Base-by-base conservation (phyloP, 1,284 basidiomycete species). In the Rhodotorula sp. region DNA sequence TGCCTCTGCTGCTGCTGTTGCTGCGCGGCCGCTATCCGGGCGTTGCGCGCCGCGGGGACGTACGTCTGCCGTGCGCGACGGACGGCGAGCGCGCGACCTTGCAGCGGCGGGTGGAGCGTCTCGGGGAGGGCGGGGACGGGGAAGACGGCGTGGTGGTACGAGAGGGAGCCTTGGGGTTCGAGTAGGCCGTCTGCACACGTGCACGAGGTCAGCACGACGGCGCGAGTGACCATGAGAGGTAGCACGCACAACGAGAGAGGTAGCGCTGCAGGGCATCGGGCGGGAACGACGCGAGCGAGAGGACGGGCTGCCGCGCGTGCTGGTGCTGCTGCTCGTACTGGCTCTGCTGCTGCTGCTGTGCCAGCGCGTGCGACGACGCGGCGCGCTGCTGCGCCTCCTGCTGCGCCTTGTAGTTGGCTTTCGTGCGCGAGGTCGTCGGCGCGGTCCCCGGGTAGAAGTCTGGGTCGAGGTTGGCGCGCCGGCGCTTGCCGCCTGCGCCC, bases 71-170 rank as follows among this genome's bases (percentile, higher is more conserved):
- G 60, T 3, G 67, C 62, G 46, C 42, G 54, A 2, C 66, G 61
- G 44, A 34, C 60, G 45, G 65, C 66, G 19, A 76, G 66, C 1
- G 55, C 19, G 10, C 66, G 66, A 44, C 74, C 70, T n/a, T 67
- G 55, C 34, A 76, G 67, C 0, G 75, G 75, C 4, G 75, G 70
- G 17, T 57, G 25, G 42, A 76, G 66, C 16, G 49, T 46, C 19
- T 64, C 45, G 41, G 75, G 73, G 4, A 77, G 65, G 9, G 71
- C 62, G 1, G 75, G 75, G 34, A 71, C 69, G 60, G 75, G 75
- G 59, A 75, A 72, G 41, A 77, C 73, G 64, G 75, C 71, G 66
- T 77, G 75, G 61, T 73, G 69, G 64, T 75, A 77, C 16, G 75
- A 77, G 49, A 77, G 71, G 19, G 61, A 56, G 19, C 69, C 65